Base-by-base conservation (phyloP, 345 rosid species). In the Barbarea vulgaris region DNA sequence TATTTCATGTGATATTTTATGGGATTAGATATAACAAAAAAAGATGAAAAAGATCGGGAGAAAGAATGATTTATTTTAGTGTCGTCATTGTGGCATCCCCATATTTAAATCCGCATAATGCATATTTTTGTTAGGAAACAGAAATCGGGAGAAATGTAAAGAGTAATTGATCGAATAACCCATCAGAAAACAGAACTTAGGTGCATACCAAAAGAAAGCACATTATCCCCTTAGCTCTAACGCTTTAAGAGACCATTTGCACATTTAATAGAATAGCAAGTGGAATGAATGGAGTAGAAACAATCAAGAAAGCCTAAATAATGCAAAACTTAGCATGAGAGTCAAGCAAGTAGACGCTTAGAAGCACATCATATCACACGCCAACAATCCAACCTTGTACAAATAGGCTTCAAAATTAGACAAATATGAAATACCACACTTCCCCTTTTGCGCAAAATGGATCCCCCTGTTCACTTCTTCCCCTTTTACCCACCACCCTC, bases 291-390 rank as follows among this genome's bases (percentile, higher is more conserved):
- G 64, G 64, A 73, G 77, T 73, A 73, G 4, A 73, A 54, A 73
- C 64, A 73, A 73, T 64, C 37, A 54, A 64, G 66, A 12, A 22
- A 46, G 65, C 34, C 57, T 50, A 67, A 54, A 57, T 46, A 59
- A 37, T 42, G 61, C 19, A 52, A 44, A 63, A 34, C 80, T 63
- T 77, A 54, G 76, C 75, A 62, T 77, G 34, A 24, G 66, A 63
- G 70, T 46, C 76, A 77, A 63, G 80, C 59, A 70, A 70, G 67
- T 55, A 22, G 19, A 69, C 39, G 75, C 80, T 63, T 67, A 75
- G 79, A 75, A 67, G 79, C 74, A 67, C 27, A 37, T 51, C 48
- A 67, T 58, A 27, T 72, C 55, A 42, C 47, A 74, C 36, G 36
- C 47, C 77, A 51, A 53, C 64, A 64, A 42, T 61, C 57, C 63